Conservation (phyloP, 306 rosid species). For the Castanea sativa region DNA sequence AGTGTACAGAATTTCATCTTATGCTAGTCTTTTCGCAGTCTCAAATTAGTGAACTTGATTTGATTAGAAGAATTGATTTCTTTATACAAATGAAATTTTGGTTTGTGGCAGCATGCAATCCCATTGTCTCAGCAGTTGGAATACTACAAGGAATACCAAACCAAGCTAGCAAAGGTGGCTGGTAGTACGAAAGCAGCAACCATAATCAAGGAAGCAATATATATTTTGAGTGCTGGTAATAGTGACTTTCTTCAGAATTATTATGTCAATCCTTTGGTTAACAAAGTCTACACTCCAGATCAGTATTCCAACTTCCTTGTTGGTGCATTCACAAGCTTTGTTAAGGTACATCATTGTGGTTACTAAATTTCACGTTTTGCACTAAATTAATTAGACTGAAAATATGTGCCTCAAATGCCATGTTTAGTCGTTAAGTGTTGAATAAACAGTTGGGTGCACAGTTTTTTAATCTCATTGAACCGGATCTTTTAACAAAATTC, state of each 20-base stretch:
- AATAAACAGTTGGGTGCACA: neutral
- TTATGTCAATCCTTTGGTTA: conserved; percentile 71
- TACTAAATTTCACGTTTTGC: neutral
- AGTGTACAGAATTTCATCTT: conserved; percentile 42
- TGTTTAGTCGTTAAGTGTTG: neutral
- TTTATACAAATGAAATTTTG: neutral
- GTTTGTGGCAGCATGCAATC: conserved; percentile 77
- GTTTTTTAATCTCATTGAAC: too few species aligned
- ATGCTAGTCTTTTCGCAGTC: neutral
- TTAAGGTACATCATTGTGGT: conserved; percentile 45
- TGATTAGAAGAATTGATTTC: neutral
- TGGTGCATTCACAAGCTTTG: conserved; percentile 51
- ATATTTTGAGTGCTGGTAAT: conserved; percentile 76
- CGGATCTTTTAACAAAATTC: too few species aligned
- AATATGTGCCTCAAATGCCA: neutral
- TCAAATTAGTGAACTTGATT: neutral
- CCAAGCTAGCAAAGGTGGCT: conserved; percentile 73
- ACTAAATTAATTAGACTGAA: neutral
- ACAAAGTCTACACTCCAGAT: conserved; percentile 65
- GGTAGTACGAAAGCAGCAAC: conserved; percentile 70
- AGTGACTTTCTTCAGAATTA: conserved; percentile 90
- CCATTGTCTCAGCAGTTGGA: conserved; percentile 69
- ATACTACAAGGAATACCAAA: conserved; percentile 77
- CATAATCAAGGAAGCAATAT: conserved; percentile 65
- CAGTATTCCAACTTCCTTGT: conserved; percentile 57